Conservation (phyloP, 1,284 basidiomycete species). For the Cystobasidiaceae sp. region DNA sequence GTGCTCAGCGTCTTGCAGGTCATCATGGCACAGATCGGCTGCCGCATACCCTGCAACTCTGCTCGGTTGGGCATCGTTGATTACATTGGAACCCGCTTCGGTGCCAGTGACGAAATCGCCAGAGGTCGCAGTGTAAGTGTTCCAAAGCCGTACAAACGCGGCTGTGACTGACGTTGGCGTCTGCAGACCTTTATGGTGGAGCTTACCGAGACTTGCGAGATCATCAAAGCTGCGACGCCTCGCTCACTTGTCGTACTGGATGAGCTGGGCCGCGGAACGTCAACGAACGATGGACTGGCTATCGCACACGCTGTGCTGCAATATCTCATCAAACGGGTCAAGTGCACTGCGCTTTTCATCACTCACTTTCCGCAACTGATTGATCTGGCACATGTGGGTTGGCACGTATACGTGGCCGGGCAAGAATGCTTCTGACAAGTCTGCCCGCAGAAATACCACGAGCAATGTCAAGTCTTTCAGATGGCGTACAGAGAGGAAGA, state of each 20-base stretch:
- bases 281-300: slow-evolving; percentile 79
- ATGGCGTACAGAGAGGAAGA: slow-evolving; percentile 72
- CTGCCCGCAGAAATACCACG: slow-evolving; percentile 30
- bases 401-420: background rate
- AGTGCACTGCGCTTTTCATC: slow-evolving; percentile 83
- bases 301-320: slow-evolving; percentile 75
- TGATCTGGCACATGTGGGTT: slow-evolving; percentile 29
- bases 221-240: slow-evolving; percentile 53
- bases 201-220: slow-evolving; percentile 87
- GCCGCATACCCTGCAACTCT: slow-evolving; percentile 60
- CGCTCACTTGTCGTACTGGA: slow-evolving; percentile 66
- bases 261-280: slow-evolving; percentile 62
- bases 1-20: background rate
- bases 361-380: slow-evolving; percentile 69
- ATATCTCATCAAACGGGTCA: slow-evolving; percentile 61
- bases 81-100: slow-evolving; percentile 66
- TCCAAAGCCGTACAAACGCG: slow-evolving; percentile 67
- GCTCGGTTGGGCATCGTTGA: slow-evolving; percentile 74
- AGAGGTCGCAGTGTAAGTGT: slow-evolving; percentile 56
- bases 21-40: slow-evolving; percentile 54
- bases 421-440: background rate
- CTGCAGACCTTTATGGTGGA: slow-evolving; percentile 66
- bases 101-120: slow-evolving; percentile 75
- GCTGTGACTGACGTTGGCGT: slow-evolving; percentile 55
- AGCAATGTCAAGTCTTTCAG: slow-evolving; percentile 64